Evolutionary conservation across 2,329 filamentous ascomycete species (phyloP).

Genomic region (Epichloe gansuensis): DNA sequence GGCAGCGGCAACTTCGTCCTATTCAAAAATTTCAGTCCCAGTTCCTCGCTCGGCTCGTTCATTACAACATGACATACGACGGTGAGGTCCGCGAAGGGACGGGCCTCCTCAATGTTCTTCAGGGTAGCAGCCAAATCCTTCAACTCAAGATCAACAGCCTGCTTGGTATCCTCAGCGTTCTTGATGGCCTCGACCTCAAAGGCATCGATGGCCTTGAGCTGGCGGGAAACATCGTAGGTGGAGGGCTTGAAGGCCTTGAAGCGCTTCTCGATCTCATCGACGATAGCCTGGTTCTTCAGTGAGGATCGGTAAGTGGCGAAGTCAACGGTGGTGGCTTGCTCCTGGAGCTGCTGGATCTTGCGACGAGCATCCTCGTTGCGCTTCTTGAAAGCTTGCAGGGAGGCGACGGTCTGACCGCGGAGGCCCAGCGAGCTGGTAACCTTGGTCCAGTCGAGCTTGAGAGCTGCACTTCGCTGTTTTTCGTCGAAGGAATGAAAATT

Average conservation of each 20-base stretch:
- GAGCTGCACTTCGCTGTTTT: slow-evolving; percentile 82
- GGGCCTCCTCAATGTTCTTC: slow-evolving; percentile 91
- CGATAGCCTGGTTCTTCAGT: slow-evolving; percentile 90
- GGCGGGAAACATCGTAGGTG: slow-evolving; percentile 83
- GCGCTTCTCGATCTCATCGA: slow-evolving; percentile 96
- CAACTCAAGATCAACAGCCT: slow-evolving; percentile 88
- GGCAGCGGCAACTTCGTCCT: slow-evolving; percentile 91
- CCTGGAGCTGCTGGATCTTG: slow-evolving; percentile 72
- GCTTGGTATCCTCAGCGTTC: slow-evolving; percentile 95
- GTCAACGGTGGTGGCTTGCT: slow-evolving; percentile 78
- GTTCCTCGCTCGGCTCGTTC: background rate
- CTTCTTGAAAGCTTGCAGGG: slow-evolving; percentile 97
- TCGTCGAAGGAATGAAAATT: slow-evolving; percentile 31
- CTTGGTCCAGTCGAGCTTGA: slow-evolving; percentile 99
- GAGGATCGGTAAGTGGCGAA: slow-evolving; percentile 82
- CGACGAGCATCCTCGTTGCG: slow-evolving; percentile 98
- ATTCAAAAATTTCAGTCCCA: slow-evolving; percentile 16
- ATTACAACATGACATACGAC: slow-evolving; percentile 55
- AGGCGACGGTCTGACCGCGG: slow-evolving; percentile 81
- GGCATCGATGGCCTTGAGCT: slow-evolving; percentile 95
- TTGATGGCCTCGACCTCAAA: slow-evolving; percentile 95
- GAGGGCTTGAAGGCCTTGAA: slow-evolving; percentile 83
- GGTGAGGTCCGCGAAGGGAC: slow-evolving; percentile 93
- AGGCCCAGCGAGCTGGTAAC: slow-evolving; percentile 89
- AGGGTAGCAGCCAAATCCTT: slow-evolving; percentile 88